Base-by-base conservation (phyloP, 805 yeast species). In the Saccharomyces eubayanus region DNA sequence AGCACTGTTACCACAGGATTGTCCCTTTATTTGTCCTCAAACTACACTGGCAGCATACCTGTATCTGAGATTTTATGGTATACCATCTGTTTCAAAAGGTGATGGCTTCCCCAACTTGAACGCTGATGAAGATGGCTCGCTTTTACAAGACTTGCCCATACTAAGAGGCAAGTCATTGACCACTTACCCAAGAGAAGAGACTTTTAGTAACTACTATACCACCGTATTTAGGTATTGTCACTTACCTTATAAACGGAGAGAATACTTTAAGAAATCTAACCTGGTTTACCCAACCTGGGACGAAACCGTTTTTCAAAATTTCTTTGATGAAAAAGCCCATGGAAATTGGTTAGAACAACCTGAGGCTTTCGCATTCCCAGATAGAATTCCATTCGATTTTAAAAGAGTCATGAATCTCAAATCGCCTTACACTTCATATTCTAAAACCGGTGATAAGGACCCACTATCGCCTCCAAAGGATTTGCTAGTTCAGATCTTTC, bases 31-130 rank as follows among this genome's bases (percentile, higher is more conserved):
- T 28, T 67, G 71, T 46, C 71, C 70, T 3, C 51, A 62, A 11
- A 65, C 65, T 2, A 53, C 69, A 3, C 46, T 68, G 43, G 71
- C 71, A 1, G 55, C 65, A 14, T 68, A 66, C 49, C 52, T 65
- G 14, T 63, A 56, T 49, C 55, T 67, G 24, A 59, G 69, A 40
- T 68, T 68, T 54, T 67, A 67, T 54, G 71, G 70, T 27, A 58
- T 59, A 11, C 51, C 56, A n/a, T 54, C 58, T 16, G 47, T 51
- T 28, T 58, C 60, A 31, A 60, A 58, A 47, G 69, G 69, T 31
- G 69, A 64, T 40, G 70, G 70, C 14, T 68, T 66, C 50, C 71
- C 71, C 12, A 57, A 60, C 53, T 51, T 67, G 40, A 54, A 53
- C 12, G 52, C 49, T 12, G 30, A 41, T 16, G 55, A 52, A 41